A percentile compares a stretch with the other conserved stretches of the same genome.
phyloP scores from a whole-genome alignment of 2,329 filamentous ascomycete genomes.

The Xylaria sp. region DNA sequence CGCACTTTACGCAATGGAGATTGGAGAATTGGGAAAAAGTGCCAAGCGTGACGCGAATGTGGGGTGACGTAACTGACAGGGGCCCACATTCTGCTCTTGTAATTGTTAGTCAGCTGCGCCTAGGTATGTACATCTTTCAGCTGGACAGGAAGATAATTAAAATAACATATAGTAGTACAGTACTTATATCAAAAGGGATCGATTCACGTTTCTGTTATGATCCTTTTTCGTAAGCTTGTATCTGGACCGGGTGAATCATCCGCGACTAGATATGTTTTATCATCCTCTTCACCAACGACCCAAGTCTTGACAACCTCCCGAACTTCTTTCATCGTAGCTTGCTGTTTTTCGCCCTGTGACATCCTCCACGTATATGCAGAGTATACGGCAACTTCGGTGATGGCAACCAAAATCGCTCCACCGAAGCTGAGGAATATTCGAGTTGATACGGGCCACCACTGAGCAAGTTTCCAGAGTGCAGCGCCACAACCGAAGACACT shows the following conservation, averaged over 20 bases:
- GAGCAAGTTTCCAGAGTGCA: conserved; percentile 80
- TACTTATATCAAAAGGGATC: background rate
- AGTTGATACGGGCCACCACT: conserved; percentile 78
- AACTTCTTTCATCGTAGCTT: conserved; percentile 69
- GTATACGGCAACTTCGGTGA: conserved; percentile 83
- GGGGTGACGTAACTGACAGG: conserved; percentile 31
- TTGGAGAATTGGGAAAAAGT: background rate
- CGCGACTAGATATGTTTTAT: conserved; percentile 33
- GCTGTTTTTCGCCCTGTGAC: conserved; percentile 72
- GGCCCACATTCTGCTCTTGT: background rate
- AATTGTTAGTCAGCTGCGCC: background rate
- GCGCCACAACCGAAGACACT: conserved; percentile 83
- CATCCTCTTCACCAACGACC: conserved; percentile 62
- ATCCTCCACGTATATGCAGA: conserved; percentile 78
- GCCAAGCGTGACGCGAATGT: conserved; percentile 35
- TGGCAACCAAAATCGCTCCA: conserved; percentile 74
- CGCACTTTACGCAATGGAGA: conserved; percentile 4
- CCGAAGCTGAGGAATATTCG: conserved; percentile 76
- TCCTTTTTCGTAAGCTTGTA: conserved; percentile 39
- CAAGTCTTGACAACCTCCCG: conserved; percentile 78
- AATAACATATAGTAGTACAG: background rate
- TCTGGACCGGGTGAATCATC: conserved; percentile 28
- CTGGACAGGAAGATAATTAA: background rate
- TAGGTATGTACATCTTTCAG: no score
- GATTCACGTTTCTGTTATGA: conserved; percentile 17